These are phyloP conservation scores for Trichoderma arundinaceum DNA, from an alignment of 2,329 filamentous ascomycete genomes.

Conservation along the genomic window DNA sequence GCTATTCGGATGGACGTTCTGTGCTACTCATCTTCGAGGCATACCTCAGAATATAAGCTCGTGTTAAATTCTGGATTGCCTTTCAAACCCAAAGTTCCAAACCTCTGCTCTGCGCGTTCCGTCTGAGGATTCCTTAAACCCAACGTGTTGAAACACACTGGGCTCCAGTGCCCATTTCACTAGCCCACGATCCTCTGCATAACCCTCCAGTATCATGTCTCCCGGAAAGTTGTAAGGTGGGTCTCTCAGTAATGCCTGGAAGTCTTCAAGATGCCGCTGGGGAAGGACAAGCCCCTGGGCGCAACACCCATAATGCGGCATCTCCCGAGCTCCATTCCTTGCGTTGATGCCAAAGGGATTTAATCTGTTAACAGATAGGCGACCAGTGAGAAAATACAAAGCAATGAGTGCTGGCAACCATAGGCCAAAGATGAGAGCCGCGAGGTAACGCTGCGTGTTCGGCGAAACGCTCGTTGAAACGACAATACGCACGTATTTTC, in stretches of 20 bases:
- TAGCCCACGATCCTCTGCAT: conserved; percentile 40
- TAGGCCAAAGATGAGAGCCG: conserved; percentile 40
- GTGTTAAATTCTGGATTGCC: conserved; percentile 10
- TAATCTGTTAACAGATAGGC: conserved; percentile 39
- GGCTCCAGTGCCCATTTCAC: conserved; percentile 47
- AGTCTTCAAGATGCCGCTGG: conserved; percentile 38
- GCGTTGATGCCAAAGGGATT: conserved; percentile 32
- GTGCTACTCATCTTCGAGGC: no score
- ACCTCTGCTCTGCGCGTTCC: conserved; percentile 40
- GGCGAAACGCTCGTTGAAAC: conserved; percentile 31
- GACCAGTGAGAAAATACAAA: conserved; percentile 42
- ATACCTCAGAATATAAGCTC: no score
- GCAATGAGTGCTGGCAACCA: conserved; percentile 44
- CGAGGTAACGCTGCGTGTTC: conserved; percentile 37
- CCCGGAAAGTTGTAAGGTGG: conserved; percentile 45
- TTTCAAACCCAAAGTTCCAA: conserved; percentile 48
- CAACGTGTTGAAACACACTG: conserved; percentile 48
- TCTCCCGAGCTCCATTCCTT: conserved; percentile 41
- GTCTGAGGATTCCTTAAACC: conserved; percentile 42
- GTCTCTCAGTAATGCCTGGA: conserved; percentile 40
- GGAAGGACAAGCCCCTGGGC: conserved; percentile 48
- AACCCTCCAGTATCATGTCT: conserved; percentile 46
- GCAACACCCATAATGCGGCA: conserved; percentile 49
- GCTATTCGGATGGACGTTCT: no score
- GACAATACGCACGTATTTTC: conserved; percentile 15